A percentile compares a stretch with the other conserved stretches of the same genome.
Evolutionary conservation across 169 alveolate genomes (phyloP).

Genomic region (Eimeria necatrix): DNA sequence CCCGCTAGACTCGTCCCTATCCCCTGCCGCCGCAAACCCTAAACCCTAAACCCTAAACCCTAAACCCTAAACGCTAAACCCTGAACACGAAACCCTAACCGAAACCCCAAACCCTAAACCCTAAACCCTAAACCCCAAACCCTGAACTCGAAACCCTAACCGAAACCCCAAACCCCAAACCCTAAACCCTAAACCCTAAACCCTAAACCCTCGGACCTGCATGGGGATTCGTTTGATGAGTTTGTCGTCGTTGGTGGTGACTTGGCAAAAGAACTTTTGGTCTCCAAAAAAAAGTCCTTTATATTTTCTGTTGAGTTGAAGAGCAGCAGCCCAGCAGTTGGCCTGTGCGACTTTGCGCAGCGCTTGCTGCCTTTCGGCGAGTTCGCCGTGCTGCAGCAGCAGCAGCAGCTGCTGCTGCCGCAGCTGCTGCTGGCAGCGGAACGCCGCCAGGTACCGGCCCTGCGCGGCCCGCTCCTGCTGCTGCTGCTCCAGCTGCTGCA

Average conservation of each 20-base stretch:
- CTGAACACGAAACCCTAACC: background rate
- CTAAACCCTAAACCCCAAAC: no score
- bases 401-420: background rate
- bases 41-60: no score
- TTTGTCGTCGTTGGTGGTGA: background rate
- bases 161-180: no score
- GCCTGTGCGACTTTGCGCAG: constrained; percentile 10
- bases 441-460: background rate
- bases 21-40: background rate
- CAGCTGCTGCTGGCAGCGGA: background rate
- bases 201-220: background rate
- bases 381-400: background rate
- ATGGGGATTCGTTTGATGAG: background rate
- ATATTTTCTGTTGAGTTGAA: background rate
- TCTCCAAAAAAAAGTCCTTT: background rate
- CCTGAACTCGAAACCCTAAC: no score
- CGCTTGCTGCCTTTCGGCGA: background rate
- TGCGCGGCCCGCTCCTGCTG: constrained; percentile 10
- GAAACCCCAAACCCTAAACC: no score
- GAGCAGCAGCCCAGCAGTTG: constrained; percentile 35
- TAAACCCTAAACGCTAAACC: background rate
- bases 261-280: background rate
- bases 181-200: background rate
- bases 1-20: no score
- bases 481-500: constrained; percentile 30